Conservation (phyloP, 768 basidiomycete species). For the Trametes cingulata region DNA sequence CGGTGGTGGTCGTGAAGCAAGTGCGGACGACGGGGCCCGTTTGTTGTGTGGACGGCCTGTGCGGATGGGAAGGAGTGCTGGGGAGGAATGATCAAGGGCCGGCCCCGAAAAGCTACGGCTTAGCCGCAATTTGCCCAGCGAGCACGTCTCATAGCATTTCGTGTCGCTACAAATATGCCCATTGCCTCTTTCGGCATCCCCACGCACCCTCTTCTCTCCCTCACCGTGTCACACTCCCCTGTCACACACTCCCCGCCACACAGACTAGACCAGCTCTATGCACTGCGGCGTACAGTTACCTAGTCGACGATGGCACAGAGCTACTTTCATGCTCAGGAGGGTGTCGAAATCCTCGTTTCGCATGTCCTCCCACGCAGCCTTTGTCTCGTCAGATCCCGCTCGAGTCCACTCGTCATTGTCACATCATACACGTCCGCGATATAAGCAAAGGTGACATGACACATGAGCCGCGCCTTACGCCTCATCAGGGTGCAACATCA, state of each 20-base stretch:
- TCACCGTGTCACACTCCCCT: constrained; percentile 25
- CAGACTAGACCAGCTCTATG: too few species aligned
- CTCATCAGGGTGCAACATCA: constrained; percentile 82
- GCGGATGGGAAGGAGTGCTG: constrained; percentile 14
- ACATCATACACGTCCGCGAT: constrained; percentile 20
- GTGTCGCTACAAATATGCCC: constrained; percentile 30
- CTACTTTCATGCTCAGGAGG: not conserved
- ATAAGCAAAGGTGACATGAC: constrained; percentile 11
- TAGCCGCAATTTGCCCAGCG: constrained; percentile 27
- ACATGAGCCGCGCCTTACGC: constrained; percentile 27
- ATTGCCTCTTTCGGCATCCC: constrained; percentile 25
- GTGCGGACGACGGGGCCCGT: not conserved
- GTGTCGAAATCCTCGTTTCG: not conserved
- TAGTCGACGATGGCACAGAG: not conserved
- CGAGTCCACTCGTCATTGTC: constrained; percentile 10
- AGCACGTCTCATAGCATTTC: constrained; percentile 29
- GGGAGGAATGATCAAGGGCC: constrained; percentile 24
- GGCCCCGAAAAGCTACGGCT: constrained; percentile 27
- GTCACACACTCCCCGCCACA: constrained; percentile 10
- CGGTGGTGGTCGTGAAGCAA: not conserved
- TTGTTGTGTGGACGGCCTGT: constrained; percentile 2
- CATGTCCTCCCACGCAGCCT: constrained; percentile 8
- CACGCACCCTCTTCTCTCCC: constrained; percentile 25
- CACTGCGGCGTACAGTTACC: not conserved
- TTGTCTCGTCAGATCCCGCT: constrained; percentile 7